Percentiles rank a stretch among this genome's conserved stretches.
These are phyloP conservation scores for Ascoidea asiatica DNA, from an alignment of 805 yeast genomes.

Conservation along the genomic window DNA sequence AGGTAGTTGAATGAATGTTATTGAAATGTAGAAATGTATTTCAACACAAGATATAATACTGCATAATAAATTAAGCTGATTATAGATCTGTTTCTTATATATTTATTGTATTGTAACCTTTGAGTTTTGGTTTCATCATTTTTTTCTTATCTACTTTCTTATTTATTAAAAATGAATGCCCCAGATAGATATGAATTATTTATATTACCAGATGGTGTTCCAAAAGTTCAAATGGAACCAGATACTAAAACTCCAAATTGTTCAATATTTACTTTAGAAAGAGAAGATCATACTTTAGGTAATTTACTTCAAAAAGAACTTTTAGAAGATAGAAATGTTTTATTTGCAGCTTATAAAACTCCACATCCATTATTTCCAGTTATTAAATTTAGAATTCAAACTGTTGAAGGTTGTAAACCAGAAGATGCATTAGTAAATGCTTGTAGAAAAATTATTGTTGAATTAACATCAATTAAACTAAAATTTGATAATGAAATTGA, in stretches of 20 bases:
- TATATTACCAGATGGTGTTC: constrained; percentile 93
- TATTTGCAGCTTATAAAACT: constrained; percentile 94
- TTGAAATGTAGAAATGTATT: too few species aligned
- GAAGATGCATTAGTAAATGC: constrained; percentile 84
- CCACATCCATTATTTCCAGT: constrained; percentile 97
- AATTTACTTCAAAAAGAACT: constrained; percentile 80
- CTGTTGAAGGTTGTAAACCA: constrained; percentile 91
- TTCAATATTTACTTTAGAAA: constrained; percentile 80
- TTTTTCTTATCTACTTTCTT: background rate
- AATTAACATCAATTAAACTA: constrained; percentile 57
- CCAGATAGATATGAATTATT: constrained; percentile 98
- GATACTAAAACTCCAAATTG: constrained; percentile 95
- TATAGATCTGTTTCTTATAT: too few species aligned
- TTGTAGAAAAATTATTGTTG: constrained; percentile 69
- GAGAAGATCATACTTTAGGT: constrained; percentile 96
- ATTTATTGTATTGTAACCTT: too few species aligned
- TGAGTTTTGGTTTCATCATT: too few species aligned
- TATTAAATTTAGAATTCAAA: constrained; percentile 87
- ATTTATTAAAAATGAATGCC: constrained; percentile 60
- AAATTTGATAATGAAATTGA: constrained; percentile 91
- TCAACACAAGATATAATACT: too few species aligned
- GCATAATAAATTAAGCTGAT: too few species aligned
- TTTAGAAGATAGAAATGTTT: constrained; percentile 73
- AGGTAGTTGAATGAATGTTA: too few species aligned
- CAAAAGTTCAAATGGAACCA: constrained; percentile 82